Conservation (phyloP, 768 basidiomycete species). For the Hygrophorus pudorinus region DNA sequence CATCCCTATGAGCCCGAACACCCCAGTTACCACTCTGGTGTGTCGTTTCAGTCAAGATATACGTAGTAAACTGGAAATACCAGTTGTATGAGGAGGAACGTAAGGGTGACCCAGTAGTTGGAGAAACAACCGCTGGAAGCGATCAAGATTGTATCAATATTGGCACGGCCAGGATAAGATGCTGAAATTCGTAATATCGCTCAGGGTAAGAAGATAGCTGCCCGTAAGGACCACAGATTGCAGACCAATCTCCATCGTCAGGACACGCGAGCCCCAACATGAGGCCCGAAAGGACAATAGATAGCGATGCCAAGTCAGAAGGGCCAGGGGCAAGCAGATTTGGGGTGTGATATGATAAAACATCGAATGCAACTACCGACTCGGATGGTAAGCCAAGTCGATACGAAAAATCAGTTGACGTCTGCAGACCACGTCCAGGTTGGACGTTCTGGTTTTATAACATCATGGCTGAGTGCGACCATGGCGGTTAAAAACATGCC, state of each 20-base stretch:
- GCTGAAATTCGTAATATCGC: slow-evolving; percentile 51
- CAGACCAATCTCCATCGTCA: slow-evolving; percentile 63
- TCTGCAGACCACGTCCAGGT: slow-evolving; percentile 41
- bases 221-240: slow-evolving; percentile 50
- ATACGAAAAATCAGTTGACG: slow-evolving; percentile 54
- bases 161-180: slow-evolving; percentile 72
- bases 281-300: slow-evolving; percentile 60
- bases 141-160: slow-evolving; percentile 59
- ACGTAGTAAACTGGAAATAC: background rate
- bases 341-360: slow-evolving; percentile 67
- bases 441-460: too few species aligned
- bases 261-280: slow-evolving; percentile 64
- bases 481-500: too few species aligned
- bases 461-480: too few species aligned
- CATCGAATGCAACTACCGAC: slow-evolving; percentile 54
- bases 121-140: slow-evolving; percentile 49
- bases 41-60: background rate
- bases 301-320: slow-evolving; percentile 79
- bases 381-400: slow-evolving; percentile 57
- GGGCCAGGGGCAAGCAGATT: slow-evolving; percentile 66
- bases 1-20: slow-evolving; percentile 64
- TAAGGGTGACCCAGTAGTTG: slow-evolving; percentile 65
- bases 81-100: slow-evolving; percentile 79
- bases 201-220: slow-evolving; percentile 54
- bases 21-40: slow-evolving; percentile 45